A percentile compares a stretch with the other conserved stretches of the same genome.
Conservation (phyloP, 805 yeast genomes). For the Hanseniaspora hatyaiensis region DNA sequence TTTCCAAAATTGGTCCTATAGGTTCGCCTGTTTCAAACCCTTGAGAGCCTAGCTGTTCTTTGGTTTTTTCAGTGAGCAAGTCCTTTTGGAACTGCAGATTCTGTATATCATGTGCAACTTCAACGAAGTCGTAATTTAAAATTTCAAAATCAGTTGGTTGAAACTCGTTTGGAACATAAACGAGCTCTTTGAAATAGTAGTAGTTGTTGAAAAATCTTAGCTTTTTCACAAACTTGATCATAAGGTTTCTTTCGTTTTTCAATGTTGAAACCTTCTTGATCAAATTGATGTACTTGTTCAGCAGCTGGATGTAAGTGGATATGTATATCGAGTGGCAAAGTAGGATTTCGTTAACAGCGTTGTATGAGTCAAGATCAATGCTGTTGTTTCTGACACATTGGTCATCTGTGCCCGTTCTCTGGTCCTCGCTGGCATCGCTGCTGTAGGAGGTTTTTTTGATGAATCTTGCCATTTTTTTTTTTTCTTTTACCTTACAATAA, state of each 20-base stretch:
- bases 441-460: background rate
- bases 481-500: too few species aligned
- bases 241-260: constrained; percentile 27
- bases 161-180: constrained; percentile 15
- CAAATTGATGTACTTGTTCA: constrained; percentile 27
- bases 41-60: constrained; percentile 19
- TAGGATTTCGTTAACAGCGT: background rate
- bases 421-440: constrained; percentile 16
- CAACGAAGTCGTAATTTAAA: background rate
- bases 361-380: background rate
- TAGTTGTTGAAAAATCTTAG: constrained; percentile 27
- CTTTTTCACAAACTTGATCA: constrained; percentile 30
- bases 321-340: constrained; percentile 22
- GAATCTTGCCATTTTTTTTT: background rate
- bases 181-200: constrained; percentile 10
- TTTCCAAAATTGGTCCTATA: background rate
- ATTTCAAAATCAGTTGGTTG: constrained; percentile 16
- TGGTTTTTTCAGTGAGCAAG: constrained; percentile 17
- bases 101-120: constrained; percentile 2
- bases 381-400: background rate
- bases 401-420: background rate
- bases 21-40: background rate
- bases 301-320: constrained; percentile 24
- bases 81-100: constrained; percentile 4
- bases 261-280: constrained; percentile 26